A percentile compares a stretch with the other conserved stretches of the same genome.
Evolutionary conservation across 2,329 filamentous ascomycete genomes (phyloP).

Genomic region (Biscogniauxia mediterranea): DNA sequence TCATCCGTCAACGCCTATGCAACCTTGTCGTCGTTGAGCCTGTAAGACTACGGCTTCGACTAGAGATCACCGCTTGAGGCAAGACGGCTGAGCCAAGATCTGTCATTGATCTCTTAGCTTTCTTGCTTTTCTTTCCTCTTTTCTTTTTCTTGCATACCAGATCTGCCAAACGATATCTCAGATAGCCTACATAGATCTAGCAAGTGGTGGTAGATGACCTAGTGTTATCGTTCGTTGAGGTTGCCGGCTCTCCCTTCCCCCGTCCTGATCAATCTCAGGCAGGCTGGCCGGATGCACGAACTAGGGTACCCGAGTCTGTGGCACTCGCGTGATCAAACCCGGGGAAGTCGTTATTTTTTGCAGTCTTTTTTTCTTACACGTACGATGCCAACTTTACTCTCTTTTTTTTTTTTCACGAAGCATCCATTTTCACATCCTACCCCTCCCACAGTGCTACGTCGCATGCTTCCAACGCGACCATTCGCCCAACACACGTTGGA

Average conservation of each 20-base stretch:
- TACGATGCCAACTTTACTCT: too few relatives aligned
- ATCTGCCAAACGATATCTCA: too few relatives aligned
- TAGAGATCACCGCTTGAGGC: not conserved
- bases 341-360: not conserved
- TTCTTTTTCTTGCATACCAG: too few relatives aligned
- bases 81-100: not conserved
- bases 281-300: not conserved
- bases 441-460: not conserved
- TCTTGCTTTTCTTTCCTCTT: too few relatives aligned
- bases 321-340: not conserved
- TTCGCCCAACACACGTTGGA: not conserved
- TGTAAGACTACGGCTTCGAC: not conserved
- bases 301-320: not conserved
- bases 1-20: not conserved
- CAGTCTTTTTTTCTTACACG: not conserved
- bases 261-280: not conserved
- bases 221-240: too few relatives aligned
- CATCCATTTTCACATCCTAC: not conserved
- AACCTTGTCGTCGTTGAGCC: not conserved
- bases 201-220: too few relatives aligned
- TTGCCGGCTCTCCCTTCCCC: too few relatives aligned
- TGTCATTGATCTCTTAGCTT: not conserved
- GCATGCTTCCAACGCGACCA: not conserved
- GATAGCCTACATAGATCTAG: not conserved
- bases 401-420: not conserved